Evolutionary conservation across 495 filamentous ascomycete species (phyloP).

Genomic region (Annulohypoxylon nitens): DNA sequence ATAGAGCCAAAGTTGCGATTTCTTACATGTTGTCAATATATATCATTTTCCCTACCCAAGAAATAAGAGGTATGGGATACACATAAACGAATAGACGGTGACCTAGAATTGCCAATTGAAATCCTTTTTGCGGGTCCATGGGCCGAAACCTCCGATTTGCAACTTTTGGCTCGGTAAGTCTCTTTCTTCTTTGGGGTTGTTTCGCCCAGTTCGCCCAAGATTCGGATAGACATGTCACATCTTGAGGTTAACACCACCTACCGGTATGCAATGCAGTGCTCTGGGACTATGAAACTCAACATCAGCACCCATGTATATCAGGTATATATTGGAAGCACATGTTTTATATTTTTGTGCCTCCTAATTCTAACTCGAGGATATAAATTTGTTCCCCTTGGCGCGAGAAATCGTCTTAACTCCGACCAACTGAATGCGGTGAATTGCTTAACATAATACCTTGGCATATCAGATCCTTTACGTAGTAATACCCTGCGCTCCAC

Average conservation of each 20-base stretch:
- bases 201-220: constrained; percentile 31
- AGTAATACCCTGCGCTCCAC: constrained; percentile 19
- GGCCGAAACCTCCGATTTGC: constrained; percentile 48
- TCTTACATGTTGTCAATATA: constrained; percentile 5
- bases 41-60: background rate
- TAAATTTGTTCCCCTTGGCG: constrained; percentile 7
- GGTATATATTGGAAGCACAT: background rate
- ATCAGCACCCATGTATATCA: constrained; percentile 5
- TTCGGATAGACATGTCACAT: constrained; percentile 33
- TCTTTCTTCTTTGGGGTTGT: constrained; percentile 29
- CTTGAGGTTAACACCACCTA: background rate
- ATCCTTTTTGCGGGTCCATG: constrained; percentile 43
- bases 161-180: constrained; percentile 42
- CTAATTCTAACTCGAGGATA: constrained; percentile 3
- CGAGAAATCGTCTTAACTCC: constrained; percentile 26
- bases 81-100: constrained; percentile 3
- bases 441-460: constrained; percentile 2
- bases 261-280: background rate
- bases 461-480: constrained; percentile 6
- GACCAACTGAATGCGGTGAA: constrained; percentile 11
- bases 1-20: background rate
- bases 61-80: constrained; percentile 11
- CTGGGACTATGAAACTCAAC: constrained; percentile 27
- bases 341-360: constrained; percentile 6
- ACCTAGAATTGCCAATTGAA: constrained; percentile 27